Conservation (phyloP, 163 green algal species). For the Scenedesmus sp. region DNA sequence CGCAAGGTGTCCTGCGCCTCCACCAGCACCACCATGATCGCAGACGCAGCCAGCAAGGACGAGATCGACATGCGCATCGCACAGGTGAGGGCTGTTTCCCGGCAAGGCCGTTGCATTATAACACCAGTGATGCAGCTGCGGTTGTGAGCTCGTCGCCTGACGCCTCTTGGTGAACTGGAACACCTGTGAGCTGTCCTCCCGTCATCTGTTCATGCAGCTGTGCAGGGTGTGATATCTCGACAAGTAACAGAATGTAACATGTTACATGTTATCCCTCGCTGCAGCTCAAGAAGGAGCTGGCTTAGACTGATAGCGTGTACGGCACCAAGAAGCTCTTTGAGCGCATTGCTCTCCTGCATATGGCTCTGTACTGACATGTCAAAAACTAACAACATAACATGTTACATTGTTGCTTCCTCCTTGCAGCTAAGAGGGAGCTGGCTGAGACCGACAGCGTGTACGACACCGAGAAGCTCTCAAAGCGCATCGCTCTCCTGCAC, state of each 20-base stretch:
- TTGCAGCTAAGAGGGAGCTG: constrained; percentile 81
- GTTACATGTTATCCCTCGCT: constrained; percentile 14
- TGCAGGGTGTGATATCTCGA: too few species aligned
- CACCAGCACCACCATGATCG: constrained; percentile 94
- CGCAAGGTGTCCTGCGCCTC: constrained; percentile 91
- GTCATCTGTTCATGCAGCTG: too few species aligned
- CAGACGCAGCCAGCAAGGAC: constrained; percentile 94
- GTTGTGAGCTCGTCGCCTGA: too few species aligned
- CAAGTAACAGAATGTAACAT: not conserved
- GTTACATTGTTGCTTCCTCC: constrained; percentile 18
- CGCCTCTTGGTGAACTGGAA: too few species aligned
- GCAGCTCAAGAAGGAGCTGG: constrained; percentile 82
- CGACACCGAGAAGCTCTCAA: constrained; percentile 96
- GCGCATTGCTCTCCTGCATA: constrained; percentile 82
- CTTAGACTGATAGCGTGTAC: constrained; percentile 94
- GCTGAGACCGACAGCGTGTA: constrained; percentile 94
- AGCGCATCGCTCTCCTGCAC: constrained; percentile 88
- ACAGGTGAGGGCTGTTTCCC: constrained; percentile 14
- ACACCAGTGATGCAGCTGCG: too few species aligned
- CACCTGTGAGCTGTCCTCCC: too few species aligned
- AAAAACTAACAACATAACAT: not conserved
- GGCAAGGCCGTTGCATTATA: not conserved
- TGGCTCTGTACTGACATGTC: not conserved
- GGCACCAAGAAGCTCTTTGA: constrained; percentile 97
- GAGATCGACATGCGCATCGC: constrained; percentile 95